A percentile compares a stretch with the other conserved stretches of the same genome.
These are phyloP conservation scores for Salix udensis DNA, from an alignment of 345 rosid species.

Conservation along the genomic window DNA sequence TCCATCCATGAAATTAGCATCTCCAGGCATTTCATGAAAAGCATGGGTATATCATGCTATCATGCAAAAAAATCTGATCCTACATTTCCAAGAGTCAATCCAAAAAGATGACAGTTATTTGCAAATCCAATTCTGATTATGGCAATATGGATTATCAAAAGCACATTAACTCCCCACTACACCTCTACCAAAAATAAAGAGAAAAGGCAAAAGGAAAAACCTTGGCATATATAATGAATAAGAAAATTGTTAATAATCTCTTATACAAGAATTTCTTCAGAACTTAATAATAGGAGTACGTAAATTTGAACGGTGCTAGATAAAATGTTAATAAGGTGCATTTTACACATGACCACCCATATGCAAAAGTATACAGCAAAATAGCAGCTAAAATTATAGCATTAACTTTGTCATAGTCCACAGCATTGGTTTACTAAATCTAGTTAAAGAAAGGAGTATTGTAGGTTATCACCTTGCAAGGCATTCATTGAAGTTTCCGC, in stretches of 20 bases:
- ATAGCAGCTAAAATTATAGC: not conserved
- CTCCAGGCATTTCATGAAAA: not conserved
- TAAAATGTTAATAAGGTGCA: not conserved
- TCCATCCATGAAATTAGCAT: slow-evolving; percentile 14
- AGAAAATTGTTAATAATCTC: not conserved
- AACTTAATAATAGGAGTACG: not conserved
- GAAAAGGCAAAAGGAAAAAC: not conserved
- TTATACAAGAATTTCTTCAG: not conserved
- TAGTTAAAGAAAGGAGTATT: too few species aligned
- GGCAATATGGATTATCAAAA: not conserved
- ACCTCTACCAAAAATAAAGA: not conserved
- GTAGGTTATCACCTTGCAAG: slow-evolving; percentile 64
- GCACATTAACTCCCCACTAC: not conserved
- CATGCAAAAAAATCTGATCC: not conserved
- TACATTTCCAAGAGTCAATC: not conserved
- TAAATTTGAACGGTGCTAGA: not conserved
- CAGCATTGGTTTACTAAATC: not conserved
- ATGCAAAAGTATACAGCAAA: too few species aligned
- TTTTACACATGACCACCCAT: not conserved
- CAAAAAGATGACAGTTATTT: not conserved
- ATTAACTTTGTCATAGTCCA: not conserved
- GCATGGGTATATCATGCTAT: not conserved
- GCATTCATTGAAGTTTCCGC: slow-evolving; percentile 90
- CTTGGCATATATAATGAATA: not conserved
- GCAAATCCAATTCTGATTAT: not conserved